Conservation (phyloP, 2,329 filamentous ascomycete genomes). For the Beauveria varroae region DNA sequence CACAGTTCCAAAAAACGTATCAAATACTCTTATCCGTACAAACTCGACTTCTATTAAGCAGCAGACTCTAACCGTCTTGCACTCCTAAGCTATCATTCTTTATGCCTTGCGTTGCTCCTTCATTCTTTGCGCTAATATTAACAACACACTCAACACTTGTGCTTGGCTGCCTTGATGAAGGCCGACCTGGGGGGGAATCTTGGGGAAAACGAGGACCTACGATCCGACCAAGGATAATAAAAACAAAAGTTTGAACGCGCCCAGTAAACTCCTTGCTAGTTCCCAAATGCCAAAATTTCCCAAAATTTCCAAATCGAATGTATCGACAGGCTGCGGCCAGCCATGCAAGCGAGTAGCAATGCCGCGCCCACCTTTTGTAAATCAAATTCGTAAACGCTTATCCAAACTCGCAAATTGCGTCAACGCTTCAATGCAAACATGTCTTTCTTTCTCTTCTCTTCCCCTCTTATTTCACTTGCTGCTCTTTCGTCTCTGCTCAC, state of each 20-base stretch:
- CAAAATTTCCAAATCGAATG: background rate
- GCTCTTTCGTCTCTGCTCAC: background rate
- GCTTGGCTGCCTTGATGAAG: background rate
- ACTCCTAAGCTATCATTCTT: background rate
- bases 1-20: background rate
- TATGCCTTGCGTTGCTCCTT: background rate
- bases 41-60: background rate
- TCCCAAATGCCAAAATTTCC: background rate
- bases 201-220: background rate
- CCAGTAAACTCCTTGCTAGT: conserved; percentile 3
- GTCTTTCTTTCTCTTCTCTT: background rate
- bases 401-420: background rate
- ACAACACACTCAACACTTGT: background rate
- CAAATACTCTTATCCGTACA: background rate
- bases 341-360: too few relatives aligned
- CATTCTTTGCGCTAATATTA: background rate
- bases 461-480: background rate
- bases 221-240: background rate
- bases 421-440: background rate
- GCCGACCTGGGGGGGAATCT: background rate
- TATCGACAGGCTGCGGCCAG: background rate
- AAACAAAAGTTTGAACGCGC: background rate
- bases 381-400: background rate
- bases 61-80: background rate
- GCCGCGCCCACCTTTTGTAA: background rate